Conservation (phyloP, 2,329 filamentous ascomycete genomes). For the Colletotrichum shisoi region DNA sequence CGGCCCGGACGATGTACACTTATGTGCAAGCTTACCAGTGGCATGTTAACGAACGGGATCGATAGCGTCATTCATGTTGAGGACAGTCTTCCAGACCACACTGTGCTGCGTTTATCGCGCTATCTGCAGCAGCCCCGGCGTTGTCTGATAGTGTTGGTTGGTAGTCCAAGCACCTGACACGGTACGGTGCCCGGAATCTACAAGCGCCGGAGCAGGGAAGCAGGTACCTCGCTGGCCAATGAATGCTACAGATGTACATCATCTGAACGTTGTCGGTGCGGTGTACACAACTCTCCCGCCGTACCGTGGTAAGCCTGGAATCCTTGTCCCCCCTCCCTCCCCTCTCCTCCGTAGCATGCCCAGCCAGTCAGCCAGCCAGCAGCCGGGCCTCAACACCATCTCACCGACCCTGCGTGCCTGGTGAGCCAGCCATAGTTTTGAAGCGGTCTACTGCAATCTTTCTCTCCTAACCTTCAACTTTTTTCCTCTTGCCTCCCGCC, state of each 20-base stretch:
- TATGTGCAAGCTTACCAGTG: slow-evolving; percentile 23
- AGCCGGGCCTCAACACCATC: slow-evolving; percentile 37
- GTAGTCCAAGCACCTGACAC: slow-evolving; percentile 31
- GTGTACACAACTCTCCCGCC: background rate
- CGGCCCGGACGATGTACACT: slow-evolving; percentile 22
- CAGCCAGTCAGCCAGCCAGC: slow-evolving; percentile 31
- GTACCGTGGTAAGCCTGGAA: slow-evolving; percentile 27
- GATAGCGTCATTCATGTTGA: slow-evolving; percentile 34
- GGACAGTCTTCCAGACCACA: background rate
- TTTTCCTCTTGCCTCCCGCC: slow-evolving; percentile 3
- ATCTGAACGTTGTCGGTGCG: slow-evolving; percentile 5
- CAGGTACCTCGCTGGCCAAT: slow-evolving; percentile 22
- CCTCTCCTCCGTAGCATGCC: slow-evolving; percentile 15
- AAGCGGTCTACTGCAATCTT: slow-evolving; percentile 32
- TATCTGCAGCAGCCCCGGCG: slow-evolving; percentile 13
- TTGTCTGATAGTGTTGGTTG: slow-evolving; percentile 16
- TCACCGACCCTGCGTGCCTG: slow-evolving; percentile 37
- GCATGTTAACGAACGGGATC: slow-evolving; percentile 2
- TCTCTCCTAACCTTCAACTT: slow-evolving; percentile 10
- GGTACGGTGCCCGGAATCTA: slow-evolving; percentile 30
- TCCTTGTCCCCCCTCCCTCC: slow-evolving; percentile 14
- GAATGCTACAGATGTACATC: slow-evolving; percentile 31
- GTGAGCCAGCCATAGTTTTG: slow-evolving; percentile 32
- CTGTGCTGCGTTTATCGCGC: slow-evolving; percentile 33
- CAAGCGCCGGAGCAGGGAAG: slow-evolving; percentile 11